Percentiles rank a stretch among this genome's conserved stretches.
phyloP scores from a whole-genome alignment of 805 yeast genomes.

The Wickerhamiella brachini region DNA sequence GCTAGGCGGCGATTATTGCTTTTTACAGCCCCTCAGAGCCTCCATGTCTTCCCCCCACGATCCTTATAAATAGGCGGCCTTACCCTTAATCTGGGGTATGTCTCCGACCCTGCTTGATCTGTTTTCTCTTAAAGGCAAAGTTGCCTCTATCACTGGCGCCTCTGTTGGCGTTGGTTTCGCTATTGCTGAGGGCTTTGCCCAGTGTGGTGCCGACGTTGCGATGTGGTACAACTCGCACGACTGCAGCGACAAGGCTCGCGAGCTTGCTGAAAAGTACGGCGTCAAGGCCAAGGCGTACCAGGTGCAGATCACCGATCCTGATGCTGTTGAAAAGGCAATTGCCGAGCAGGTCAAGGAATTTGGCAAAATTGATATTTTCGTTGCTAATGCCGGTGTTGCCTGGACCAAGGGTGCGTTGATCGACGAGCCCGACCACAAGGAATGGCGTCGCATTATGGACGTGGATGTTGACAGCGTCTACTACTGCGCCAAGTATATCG shows the following conservation, averaged over 20 bases:
- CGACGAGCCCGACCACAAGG: conserved; percentile 35
- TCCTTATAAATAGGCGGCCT: not conserved
- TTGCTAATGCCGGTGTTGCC: conserved; percentile 82
- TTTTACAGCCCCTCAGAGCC: not conserved
- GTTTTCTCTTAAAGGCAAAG: conserved; percentile 68
- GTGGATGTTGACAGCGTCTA: conserved; percentile 70
- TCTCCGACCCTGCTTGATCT: conserved; percentile 38
- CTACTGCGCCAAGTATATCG: conserved; percentile 64
- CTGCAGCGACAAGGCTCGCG: conserved; percentile 49
- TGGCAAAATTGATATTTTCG: conserved; percentile 68
- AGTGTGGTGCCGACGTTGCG: conserved; percentile 77
- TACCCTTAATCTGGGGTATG: not conserved
- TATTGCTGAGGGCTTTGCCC: conserved; percentile 70
- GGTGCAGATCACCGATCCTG: conserved; percentile 39
- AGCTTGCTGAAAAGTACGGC: conserved; percentile 41
- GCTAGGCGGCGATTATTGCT: not conserved
- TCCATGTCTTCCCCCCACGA: not conserved
- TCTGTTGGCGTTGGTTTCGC: conserved; percentile 73
- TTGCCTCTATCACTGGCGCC: conserved; percentile 72
- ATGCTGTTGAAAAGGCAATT: conserved; percentile 36
- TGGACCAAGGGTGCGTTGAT: conserved; percentile 57
- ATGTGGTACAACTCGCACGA: conserved; percentile 51
- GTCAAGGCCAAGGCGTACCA: conserved; percentile 52
- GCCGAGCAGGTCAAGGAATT: conserved; percentile 47
- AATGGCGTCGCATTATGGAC: conserved; percentile 60